These are phyloP conservation scores for Backusella luteola DNA, from an alignment of 192 early-diverging fungal genomes.

Conservation along the genomic window DNA sequence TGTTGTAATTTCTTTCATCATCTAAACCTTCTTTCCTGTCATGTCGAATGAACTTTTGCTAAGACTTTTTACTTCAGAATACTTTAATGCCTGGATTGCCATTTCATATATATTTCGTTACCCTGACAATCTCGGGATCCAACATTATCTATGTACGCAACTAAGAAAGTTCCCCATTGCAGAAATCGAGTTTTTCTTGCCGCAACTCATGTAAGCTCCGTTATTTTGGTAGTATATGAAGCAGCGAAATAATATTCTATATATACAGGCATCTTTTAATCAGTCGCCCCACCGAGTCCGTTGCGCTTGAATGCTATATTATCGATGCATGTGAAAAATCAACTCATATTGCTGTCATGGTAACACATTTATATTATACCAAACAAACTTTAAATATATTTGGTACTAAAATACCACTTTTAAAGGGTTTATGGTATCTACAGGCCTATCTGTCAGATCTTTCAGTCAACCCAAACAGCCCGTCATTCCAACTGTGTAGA, in stretches of 20 bases:
- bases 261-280: constrained; percentile 78
- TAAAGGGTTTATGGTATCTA: constrained; percentile 86
- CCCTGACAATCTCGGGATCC: constrained; percentile 80
- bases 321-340: constrained; percentile 71
- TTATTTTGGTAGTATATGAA: too few species aligned
- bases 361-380: constrained; percentile 33
- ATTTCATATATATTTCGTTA: constrained; percentile 88
- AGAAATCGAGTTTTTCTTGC: constrained; percentile 90
- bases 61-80: constrained; percentile 82
- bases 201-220: constrained; percentile 75
- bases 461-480: constrained; percentile 58
- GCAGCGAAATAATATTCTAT: not conserved
- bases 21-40: constrained; percentile 12
- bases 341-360: constrained; percentile 84
- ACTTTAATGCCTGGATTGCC: constrained; percentile 91
- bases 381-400: not conserved
- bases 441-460: constrained; percentile 84
- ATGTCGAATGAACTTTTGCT: constrained; percentile 64
- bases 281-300: constrained; percentile 72
- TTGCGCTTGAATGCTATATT: constrained; percentile 83
- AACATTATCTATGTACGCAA: constrained; percentile 90
- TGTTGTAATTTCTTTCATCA: not conserved
- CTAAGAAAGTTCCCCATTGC: constrained; percentile 77
- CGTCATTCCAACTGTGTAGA: constrained; percentile 74
- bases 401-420: not conserved